Evolutionary conservation across 2,329 filamentous ascomycete genomes (phyloP).

Genomic region (Pleoardoris graminearum): DNA sequence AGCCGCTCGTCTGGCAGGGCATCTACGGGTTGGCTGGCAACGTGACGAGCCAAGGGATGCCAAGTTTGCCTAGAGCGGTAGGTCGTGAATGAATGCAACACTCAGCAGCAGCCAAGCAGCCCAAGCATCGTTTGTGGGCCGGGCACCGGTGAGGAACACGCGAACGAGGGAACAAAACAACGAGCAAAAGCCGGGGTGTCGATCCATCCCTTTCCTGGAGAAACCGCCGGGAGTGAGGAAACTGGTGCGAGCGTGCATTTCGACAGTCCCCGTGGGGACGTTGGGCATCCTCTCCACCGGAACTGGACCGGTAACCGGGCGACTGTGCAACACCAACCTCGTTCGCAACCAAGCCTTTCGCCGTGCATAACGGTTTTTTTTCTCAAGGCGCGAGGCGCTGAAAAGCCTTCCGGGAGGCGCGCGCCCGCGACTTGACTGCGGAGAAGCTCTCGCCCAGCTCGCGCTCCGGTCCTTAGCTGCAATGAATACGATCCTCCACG

Average conservation of each 20-base stretch:
- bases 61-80: slow-evolving; percentile 33
- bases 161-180: slow-evolving; percentile 23
- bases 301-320: neutral
- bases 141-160: slow-evolving; percentile 10
- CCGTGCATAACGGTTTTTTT: neutral
- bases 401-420: slow-evolving; percentile 26
- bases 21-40: slow-evolving; percentile 23
- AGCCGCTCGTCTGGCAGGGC: slow-evolving; percentile 20
- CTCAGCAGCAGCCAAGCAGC: slow-evolving; percentile 27
- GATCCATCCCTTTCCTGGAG: slow-evolving; percentile 12
- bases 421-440: slow-evolving; percentile 15
- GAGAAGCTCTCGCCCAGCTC: slow-evolving; percentile 29
- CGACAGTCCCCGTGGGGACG: neutral
- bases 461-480: slow-evolving; percentile 22
- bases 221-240: neutral
- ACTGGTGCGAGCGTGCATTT: slow-evolving; percentile 1
- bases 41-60: slow-evolving; percentile 37
- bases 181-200: slow-evolving; percentile 7
- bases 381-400: slow-evolving; percentile 18
- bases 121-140: slow-evolving; percentile 30
- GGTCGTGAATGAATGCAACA: slow-evolving; percentile 29
- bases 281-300: neutral
- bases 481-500: slow-evolving; percentile 29
- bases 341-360: neutral
- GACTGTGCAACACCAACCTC: slow-evolving; percentile 11